Percentiles rank a stretch among this genome's conserved stretches.
These are phyloP conservation scores for Talaromyces sp. DNA, from an alignment of 2,329 filamentous ascomycete genomes.

Conservation along the genomic window DNA sequence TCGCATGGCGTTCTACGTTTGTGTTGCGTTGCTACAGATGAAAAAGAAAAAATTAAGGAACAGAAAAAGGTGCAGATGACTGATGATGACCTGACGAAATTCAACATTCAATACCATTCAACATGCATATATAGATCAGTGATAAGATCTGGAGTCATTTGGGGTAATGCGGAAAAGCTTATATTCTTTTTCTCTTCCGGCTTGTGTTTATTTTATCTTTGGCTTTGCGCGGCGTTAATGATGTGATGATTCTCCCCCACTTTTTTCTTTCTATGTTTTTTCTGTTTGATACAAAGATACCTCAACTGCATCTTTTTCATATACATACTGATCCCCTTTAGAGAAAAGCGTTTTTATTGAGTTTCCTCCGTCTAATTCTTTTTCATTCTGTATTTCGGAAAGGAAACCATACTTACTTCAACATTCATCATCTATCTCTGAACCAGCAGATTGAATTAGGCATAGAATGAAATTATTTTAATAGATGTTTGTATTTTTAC, in stretches of 20 bases:
- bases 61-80: slow-evolving; percentile 4
- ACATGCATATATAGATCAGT: slow-evolving; percentile 8
- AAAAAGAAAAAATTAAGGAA: neutral
- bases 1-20: neutral
- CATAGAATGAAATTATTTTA: too few species aligned
- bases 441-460: too few species aligned
- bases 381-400: neutral
- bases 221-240: neutral
- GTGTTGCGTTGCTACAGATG: neutral
- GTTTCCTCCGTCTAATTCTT: neutral
- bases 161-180: neutral
- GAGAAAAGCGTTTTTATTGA: neutral
- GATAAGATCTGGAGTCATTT: neutral
- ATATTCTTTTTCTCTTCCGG: neutral
- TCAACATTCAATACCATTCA: slow-evolving; percentile 15
- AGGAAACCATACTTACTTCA: neutral
- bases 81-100: slow-evolving; percentile 10
- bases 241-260: neutral
- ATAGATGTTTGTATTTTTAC: too few species aligned
- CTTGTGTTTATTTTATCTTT: neutral
- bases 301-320: slow-evolving; percentile 4
- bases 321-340: neutral
- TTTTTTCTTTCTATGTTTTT: neutral
- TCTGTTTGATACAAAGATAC: slow-evolving; percentile 1
- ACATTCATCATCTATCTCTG: neutral